Percentiles rank a stretch among this genome's conserved stretches.
Evolutionary conservation across 2,329 filamentous ascomycete species (phyloP).

Genomic region (Colletotrichum sp.): DNA sequence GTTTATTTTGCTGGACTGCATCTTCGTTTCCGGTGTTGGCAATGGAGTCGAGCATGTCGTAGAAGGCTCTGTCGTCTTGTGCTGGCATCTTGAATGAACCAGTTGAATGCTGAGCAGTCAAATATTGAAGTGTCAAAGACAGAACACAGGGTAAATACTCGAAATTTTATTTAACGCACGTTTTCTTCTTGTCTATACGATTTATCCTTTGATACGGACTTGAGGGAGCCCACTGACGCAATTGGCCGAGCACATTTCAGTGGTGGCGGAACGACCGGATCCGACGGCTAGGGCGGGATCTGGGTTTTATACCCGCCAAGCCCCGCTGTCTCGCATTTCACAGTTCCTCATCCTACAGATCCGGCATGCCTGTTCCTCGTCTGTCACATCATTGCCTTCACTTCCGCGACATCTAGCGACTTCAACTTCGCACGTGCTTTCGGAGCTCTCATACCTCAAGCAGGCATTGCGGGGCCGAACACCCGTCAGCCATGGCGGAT

Average conservation of each 20-base stretch:
- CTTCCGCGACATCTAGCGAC: neutral
- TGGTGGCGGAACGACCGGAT: neutral
- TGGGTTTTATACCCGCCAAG: neutral
- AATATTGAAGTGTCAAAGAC: neutral
- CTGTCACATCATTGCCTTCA: neutral
- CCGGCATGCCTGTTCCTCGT: neutral
- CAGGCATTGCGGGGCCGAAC: neutral
- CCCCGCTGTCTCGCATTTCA: neutral
- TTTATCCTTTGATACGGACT: neutral
- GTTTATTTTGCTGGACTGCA: neutral
- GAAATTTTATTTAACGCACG: fast-evolving
- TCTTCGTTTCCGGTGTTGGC: neutral
- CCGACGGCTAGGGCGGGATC: neutral
- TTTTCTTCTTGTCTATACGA: neutral
- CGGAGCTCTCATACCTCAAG: neutral
- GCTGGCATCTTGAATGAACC: neutral
- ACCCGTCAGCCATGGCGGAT: neutral
- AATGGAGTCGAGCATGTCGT: neutral
- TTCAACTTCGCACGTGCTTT: neutral
- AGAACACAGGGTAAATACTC: fast-evolving
- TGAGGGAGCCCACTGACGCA: fast-evolving
- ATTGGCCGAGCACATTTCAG: neutral
- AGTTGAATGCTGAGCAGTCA: fast-evolving
- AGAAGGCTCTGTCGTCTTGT: neutral
- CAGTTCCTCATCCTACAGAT: neutral